These are phyloP conservation scores for Microthyrium microscopicum DNA, from an alignment of 2,329 filamentous ascomycete genomes.

Conservation along the genomic window DNA sequence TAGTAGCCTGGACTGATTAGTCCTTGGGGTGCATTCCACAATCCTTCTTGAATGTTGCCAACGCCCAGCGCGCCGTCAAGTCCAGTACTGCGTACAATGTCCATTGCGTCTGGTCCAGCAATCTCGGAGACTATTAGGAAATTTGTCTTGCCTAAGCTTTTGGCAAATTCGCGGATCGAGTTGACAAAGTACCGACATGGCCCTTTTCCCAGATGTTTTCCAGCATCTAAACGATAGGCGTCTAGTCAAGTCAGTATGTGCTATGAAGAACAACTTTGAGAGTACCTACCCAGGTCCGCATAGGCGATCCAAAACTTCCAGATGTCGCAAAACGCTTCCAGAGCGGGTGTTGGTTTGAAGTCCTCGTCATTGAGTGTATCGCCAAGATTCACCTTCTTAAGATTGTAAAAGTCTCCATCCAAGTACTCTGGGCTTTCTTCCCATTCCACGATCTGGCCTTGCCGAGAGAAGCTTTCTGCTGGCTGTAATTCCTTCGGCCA, in stretches of 20 bases:
- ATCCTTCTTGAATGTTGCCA: slow-evolving; percentile 10
- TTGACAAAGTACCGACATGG: slow-evolving; percentile 11
- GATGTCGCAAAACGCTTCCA: slow-evolving; percentile 10
- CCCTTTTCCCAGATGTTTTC: slow-evolving; percentile 13
- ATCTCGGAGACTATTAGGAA: slow-evolving; percentile 13
- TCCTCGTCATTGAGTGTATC: slow-evolving; percentile 5
- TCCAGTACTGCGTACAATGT: slow-evolving; percentile 11
- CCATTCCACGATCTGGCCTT: slow-evolving; percentile 11
- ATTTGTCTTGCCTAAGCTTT: slow-evolving; percentile 10
- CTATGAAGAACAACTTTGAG: too few relatives aligned
- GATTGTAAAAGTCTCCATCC: slow-evolving; percentile 11
- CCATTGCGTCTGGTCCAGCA: slow-evolving; percentile 9
- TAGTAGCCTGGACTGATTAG: slow-evolving; percentile 12
- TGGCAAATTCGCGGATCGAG: slow-evolving; percentile 11
- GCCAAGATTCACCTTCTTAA: slow-evolving; percentile 12
- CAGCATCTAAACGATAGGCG: slow-evolving; percentile 12
- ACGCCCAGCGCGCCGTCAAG: slow-evolving; percentile 13
- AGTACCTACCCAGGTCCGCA: slow-evolving; percentile 10
- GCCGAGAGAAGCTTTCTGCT: slow-evolving; percentile 9
- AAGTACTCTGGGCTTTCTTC: slow-evolving; percentile 11
- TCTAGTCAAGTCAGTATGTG: slow-evolving; percentile 11
- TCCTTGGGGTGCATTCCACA: slow-evolving; percentile 11
- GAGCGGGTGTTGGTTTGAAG: slow-evolving; percentile 9
- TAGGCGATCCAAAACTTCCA: slow-evolving; percentile 14
- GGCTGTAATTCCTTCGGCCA: slow-evolving; percentile 12